Percentiles rank a stretch among this genome's conserved stretches.
Conservation (phyloP, 768 basidiomycete genomes). For the Guyanaporus albipodus region DNA sequence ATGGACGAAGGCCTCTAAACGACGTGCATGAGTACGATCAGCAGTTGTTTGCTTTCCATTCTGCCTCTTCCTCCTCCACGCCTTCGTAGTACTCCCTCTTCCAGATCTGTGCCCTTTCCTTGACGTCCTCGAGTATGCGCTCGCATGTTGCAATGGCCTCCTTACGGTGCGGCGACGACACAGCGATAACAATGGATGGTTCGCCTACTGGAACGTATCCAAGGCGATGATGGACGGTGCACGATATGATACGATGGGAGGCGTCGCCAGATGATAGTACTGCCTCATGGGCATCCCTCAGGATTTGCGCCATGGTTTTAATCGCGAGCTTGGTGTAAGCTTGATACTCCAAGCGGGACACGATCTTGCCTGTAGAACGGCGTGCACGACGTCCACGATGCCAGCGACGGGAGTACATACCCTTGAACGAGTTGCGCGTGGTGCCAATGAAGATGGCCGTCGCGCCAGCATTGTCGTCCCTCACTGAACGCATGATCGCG, state of each 20-base stretch:
- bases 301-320: conserved; percentile 66
- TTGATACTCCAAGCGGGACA: conserved; percentile 76
- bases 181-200: conserved; percentile 81
- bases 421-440: conserved; percentile 82
- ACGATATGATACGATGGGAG: conserved; percentile 46
- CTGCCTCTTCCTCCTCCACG: conserved; percentile 53
- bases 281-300: conserved; percentile 42
- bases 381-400: conserved; percentile 9
- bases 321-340: conserved; percentile 79
- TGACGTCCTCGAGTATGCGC: conserved; percentile 81
- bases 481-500: conserved; percentile 57
- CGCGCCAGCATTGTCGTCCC: conserved; percentile 64
- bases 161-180: conserved; percentile 78
- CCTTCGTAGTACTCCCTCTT: conserved; percentile 86
- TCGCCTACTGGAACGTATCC: conserved; percentile 76
- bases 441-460: conserved; percentile 78
- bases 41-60: conserved; percentile 63
- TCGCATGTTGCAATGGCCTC: conserved; percentile 81
- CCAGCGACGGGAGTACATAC: conserved; percentile 33
- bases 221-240: conserved; percentile 70
- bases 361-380: conserved; percentile 51
- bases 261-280: conserved; percentile 29
- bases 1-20: conserved; percentile 8
- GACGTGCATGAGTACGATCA: conserved; percentile 13
- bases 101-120: conserved; percentile 83